Evolutionary conservation across 2,329 filamentous ascomycete species (phyloP).

Genomic region (Coniochaeta sp.): DNA sequence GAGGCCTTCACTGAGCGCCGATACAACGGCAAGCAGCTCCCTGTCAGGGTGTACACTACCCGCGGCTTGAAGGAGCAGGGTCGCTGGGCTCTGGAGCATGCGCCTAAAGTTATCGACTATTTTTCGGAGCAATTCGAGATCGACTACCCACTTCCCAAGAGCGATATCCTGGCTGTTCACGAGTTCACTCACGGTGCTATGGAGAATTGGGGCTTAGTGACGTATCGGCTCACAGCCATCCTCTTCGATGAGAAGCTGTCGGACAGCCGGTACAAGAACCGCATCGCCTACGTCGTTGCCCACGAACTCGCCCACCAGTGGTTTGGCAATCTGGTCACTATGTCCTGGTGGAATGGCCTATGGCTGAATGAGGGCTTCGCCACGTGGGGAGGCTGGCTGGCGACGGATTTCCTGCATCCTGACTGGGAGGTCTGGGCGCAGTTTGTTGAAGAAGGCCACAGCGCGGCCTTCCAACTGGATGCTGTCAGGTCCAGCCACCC

Average conservation of each 20-base stretch:
- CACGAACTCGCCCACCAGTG: conserved; percentile 97
- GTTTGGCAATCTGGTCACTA: conserved; percentile 96
- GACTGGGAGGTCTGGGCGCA: conserved; percentile 98
- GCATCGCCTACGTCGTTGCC: conserved; percentile 95
- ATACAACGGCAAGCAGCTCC: conserved; percentile 86
- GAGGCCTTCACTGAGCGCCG: conserved; percentile 84
- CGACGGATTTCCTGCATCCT: conserved; percentile 83
- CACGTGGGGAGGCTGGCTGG: conserved; percentile 96
- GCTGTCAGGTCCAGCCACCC: conserved; percentile 87
- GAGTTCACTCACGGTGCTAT: conserved; percentile 86
- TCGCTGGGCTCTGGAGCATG: conserved; percentile 80
- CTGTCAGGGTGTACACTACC: conserved; percentile 93
- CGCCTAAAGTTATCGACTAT: conserved; percentile 89
- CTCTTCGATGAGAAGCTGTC: conserved; percentile 93
- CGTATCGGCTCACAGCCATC: conserved; percentile 90
- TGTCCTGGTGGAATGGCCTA: conserved; percentile 97
- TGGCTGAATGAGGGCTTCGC: conserved; percentile 98
- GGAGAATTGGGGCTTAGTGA: conserved; percentile 97
- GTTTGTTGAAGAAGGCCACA: conserved; percentile 92
- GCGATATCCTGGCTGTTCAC: conserved; percentile 83
- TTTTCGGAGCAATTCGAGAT: conserved; percentile 93
- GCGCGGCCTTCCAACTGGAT: conserved; percentile 85
- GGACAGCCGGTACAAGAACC: conserved; percentile 83
- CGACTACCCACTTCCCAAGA: conserved; percentile 89
- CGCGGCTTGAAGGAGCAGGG: conserved; percentile 91